Conservation (phyloP, 192 early-diverging fungal genomes). For the Coemansia sp. region DNA sequence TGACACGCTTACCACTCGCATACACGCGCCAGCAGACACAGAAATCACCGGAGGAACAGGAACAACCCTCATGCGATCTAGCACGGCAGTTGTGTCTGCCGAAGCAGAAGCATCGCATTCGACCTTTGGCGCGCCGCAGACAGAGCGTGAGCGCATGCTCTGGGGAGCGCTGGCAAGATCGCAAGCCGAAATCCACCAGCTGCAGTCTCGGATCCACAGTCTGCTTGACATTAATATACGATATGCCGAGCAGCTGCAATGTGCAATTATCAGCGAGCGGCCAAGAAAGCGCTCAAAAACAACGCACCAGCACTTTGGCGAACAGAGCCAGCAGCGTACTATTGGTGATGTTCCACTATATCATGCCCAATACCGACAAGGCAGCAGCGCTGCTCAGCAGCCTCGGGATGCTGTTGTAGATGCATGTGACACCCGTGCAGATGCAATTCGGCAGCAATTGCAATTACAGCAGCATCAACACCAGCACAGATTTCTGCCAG, state of each 20-base stretch:
- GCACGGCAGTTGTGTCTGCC: neutral
- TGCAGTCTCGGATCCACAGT: constrained; percentile 24
- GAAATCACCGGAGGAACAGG: too few relatives aligned
- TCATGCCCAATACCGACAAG: neutral
- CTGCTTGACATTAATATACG: constrained; percentile 36
- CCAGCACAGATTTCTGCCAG: neutral
- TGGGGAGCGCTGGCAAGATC: constrained; percentile 19
- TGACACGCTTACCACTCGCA: too few relatives aligned
- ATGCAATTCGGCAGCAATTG: constrained; percentile 1
- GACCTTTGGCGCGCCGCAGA: constrained; percentile 4
- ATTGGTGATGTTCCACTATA: neutral
- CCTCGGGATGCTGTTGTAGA: neutral
- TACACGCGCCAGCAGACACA: too few relatives aligned
- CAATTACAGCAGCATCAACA: constrained; percentile 8
- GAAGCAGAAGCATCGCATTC: neutral
- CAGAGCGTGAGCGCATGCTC: constrained; percentile 28
- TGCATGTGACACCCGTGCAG: constrained; percentile 4
- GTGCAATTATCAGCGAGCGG: constrained; percentile 17
- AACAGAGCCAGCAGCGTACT: neutral
- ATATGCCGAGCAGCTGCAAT: constrained; percentile 41
- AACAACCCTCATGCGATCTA: too few relatives aligned
- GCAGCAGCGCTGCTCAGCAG: neutral
- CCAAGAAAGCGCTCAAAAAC: constrained; percentile 13
- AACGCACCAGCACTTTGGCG: neutral
- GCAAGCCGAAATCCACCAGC: constrained; percentile 23